phyloP scores from a whole-genome alignment of 371 early-diverging fungal genomes.

The Haplosporangium sp. region DNA sequence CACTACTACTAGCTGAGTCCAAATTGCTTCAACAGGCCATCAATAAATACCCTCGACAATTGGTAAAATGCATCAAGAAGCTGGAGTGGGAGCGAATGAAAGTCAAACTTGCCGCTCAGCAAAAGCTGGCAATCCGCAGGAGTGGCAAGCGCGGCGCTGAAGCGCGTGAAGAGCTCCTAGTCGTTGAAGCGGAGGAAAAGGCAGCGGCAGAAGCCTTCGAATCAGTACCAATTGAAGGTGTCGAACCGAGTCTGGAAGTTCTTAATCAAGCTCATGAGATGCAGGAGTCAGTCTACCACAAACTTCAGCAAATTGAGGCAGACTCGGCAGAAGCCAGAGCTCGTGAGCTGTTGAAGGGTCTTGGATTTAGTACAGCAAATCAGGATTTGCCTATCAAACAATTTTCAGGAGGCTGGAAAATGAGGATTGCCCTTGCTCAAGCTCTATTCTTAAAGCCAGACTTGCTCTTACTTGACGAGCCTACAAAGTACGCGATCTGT shows the following conservation, averaged over 20 bases:
- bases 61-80: conserved; percentile 50
- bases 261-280: conserved; percentile 69
- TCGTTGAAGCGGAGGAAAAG: conserved; percentile 67
- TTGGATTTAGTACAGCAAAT: conserved; percentile 69
- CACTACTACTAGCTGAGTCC: conserved; percentile 42
- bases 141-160: conserved; percentile 84
- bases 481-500: conserved; percentile 60
- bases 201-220: conserved; percentile 56
- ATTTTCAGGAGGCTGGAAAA: conserved; percentile 93
- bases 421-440: conserved; percentile 86
- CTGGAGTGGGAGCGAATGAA: conserved; percentile 54
- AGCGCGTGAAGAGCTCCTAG: conserved; percentile 65
- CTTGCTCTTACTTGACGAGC: conserved; percentile 91
- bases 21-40: conserved; percentile 60
- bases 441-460: conserved; percentile 84
- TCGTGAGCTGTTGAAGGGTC: conserved; percentile 66
- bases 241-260: conserved; percentile 61
- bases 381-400: conserved; percentile 58
- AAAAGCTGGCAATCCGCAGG: conserved; percentile 77
- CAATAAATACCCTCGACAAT: conserved; percentile 54
- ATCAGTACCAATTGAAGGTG: conserved; percentile 33
- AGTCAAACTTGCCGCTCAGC: conserved; percentile 62
- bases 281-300: conserved; percentile 65
- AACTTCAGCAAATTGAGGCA: conserved; percentile 60
- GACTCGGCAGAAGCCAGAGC: conserved; percentile 71